Percentiles rank a stretch among this genome's conserved stretches.
phyloP scores from a whole-genome alignment of 345 rosid genomes.

The Citrus maxima region DNA sequence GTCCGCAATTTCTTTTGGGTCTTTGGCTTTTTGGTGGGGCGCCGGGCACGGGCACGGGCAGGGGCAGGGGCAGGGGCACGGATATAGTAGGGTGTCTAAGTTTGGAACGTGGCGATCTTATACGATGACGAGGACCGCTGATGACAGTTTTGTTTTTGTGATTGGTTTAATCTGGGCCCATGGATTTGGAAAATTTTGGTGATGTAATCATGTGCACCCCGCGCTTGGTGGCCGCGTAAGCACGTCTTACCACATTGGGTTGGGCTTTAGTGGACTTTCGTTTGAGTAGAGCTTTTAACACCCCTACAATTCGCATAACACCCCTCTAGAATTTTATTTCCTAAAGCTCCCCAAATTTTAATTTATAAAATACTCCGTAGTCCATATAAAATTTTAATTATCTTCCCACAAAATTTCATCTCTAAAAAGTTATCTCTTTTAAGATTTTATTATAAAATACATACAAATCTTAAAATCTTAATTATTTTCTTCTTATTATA shows the following conservation, averaged over 20 bases:
- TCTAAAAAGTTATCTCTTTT: no score
- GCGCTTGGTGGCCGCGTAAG: background rate
- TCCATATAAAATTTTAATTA: no score
- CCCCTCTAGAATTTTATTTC: no score
- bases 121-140: background rate
- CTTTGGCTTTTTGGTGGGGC: background rate
- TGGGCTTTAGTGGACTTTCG: no score
- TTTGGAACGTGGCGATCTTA: background rate
- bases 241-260: background rate
- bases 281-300: no score
- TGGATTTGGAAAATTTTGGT: background rate
- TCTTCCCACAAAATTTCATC: no score
- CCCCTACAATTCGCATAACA: no score
- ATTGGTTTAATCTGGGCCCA: background rate
- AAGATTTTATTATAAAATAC: no score
- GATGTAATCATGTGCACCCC: background rate
- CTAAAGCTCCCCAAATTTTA: no score
- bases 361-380: no score
- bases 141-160: background rate
- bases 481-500: no score
- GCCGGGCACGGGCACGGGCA: background rate
- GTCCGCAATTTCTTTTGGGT: background rate
- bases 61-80: background rate
- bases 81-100: background rate
- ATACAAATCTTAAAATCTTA: no score